A percentile compares a stretch with the other conserved stretches of the same genome.
These are phyloP conservation scores for Daldinia sp. DNA, from an alignment of 2,329 filamentous ascomycete species.

Conservation along the genomic window DNA sequence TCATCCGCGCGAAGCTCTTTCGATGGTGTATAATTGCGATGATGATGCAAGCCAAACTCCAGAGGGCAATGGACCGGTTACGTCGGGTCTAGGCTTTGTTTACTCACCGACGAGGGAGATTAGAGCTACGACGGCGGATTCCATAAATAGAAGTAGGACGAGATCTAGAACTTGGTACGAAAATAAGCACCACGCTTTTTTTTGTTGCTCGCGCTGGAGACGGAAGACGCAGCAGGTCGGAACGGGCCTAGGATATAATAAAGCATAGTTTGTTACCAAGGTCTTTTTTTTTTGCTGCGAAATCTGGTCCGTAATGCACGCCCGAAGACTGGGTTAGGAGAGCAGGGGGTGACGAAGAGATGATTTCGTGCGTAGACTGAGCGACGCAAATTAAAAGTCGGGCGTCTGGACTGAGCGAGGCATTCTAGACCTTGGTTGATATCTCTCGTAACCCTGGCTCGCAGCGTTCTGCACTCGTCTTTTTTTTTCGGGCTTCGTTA, in stretches of 20 bases:
- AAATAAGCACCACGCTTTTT: constrained; percentile 21
- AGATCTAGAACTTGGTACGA: constrained; percentile 34
- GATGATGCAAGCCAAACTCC: constrained; percentile 21
- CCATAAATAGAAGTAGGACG: constrained; percentile 28
- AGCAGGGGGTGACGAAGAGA: not conserved
- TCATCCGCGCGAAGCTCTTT: constrained; percentile 11
- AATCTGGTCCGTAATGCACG: constrained; percentile 13
- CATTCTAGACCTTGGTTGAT: constrained; percentile 39
- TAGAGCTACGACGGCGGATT: constrained; percentile 18
- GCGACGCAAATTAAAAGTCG: constrained; percentile 36
- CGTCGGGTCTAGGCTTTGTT: constrained; percentile 19
- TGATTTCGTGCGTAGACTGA: constrained; percentile 16
- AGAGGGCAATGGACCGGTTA: constrained; percentile 33
- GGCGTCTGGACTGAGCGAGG: constrained; percentile 41
- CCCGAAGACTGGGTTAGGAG: not conserved
- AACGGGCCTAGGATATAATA: constrained; percentile 25
- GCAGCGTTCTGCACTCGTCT: not conserved
- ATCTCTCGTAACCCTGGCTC: constrained; percentile 14
- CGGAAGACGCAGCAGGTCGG: constrained; percentile 18
- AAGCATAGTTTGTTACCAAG: constrained; percentile 2
- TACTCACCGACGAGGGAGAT: constrained; percentile 11
- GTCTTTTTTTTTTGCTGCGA: constrained; percentile 1
- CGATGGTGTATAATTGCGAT: not conserved
- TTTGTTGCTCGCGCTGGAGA: too few relatives aligned
- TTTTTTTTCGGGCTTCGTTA: constrained; percentile 22